Percentiles rank a stretch among this genome's conserved stretches.
Evolutionary conservation across 208 protist species (phyloP).

Genomic region (Kentomonas sorsogonicus): DNA sequence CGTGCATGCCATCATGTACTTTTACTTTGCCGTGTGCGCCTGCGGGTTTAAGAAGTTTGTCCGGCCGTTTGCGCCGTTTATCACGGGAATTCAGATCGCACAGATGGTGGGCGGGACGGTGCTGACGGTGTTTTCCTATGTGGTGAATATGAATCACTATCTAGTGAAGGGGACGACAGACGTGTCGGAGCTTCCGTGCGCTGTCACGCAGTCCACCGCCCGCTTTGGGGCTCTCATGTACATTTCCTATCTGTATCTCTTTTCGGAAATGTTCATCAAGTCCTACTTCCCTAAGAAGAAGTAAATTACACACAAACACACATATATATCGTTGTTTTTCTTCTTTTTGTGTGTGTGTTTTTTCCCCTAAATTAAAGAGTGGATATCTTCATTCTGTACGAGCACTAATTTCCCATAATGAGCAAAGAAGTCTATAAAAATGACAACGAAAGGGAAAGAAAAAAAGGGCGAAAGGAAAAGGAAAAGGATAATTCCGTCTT

Average conservation of each 20-base stretch:
- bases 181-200: slow-evolving; percentile 40
- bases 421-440: no score
- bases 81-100: slow-evolving; percentile 82
- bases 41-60: slow-evolving; percentile 54
- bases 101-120: slow-evolving; percentile 86
- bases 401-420: no score
- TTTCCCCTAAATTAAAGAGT: no score
- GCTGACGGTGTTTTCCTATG: slow-evolving; percentile 46
- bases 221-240: slow-evolving; percentile 85
- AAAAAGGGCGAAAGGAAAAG: background rate
- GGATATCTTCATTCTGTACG: no score
- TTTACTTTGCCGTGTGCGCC: slow-evolving; percentile 86
- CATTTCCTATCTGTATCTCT: slow-evolving; percentile 88
- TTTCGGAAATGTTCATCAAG: slow-evolving; percentile 85
- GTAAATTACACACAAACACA: background rate
- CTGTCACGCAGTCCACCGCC: slow-evolving; percentile 36
- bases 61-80: slow-evolving; percentile 70
- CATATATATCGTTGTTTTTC: background rate
- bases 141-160: slow-evolving; percentile 27
- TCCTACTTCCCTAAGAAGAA: slow-evolving; percentile 42
- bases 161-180: no score
- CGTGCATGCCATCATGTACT: slow-evolving; percentile 95
- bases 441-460: background rate
- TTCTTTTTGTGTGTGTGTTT: background rate
- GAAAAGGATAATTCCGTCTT: background rate